phyloP scores from a whole-genome alignment of 345 rosid species.

The Limnanthes douglasii region DNA sequence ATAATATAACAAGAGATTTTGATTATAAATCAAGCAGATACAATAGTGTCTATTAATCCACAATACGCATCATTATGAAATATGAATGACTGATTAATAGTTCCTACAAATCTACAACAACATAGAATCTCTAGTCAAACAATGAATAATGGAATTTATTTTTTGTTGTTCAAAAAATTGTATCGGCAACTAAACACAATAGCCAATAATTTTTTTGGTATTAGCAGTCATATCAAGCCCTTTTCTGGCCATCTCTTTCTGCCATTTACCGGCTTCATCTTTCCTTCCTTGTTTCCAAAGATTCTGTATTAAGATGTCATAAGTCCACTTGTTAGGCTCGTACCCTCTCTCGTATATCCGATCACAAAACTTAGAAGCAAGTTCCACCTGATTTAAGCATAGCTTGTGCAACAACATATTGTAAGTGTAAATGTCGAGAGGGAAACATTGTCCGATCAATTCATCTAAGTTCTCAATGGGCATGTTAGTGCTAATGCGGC shows the following conservation, averaged over 20 bases:
- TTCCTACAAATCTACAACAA: neutral
- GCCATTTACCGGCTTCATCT: constrained; percentile 23
- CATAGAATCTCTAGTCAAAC: neutral
- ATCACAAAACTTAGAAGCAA: constrained; percentile 28
- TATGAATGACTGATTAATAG: too few species aligned
- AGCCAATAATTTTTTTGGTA: constrained; percentile 1
- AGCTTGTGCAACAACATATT: constrained; percentile 46
- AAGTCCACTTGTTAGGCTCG: constrained; percentile 48
- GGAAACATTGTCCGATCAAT: constrained; percentile 46
- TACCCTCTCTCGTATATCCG: constrained; percentile 38
- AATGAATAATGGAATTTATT: neutral
- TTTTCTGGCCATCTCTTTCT: constrained; percentile 15
- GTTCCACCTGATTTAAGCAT: constrained; percentile 16
- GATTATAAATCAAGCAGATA: too few species aligned
- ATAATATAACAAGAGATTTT: too few species aligned
- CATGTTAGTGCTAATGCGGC: constrained; percentile 13
- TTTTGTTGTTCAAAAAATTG: neutral
- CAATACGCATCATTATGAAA: too few species aligned
- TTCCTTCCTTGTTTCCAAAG: constrained; percentile 18
- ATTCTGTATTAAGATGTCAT: constrained; percentile 21
- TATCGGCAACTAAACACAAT: constrained; percentile 1
- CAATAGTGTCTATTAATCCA: too few species aligned
- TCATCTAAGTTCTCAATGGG: constrained; percentile 30
- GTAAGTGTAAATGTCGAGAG: constrained; percentile 34
- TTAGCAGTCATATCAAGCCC: constrained; percentile 10